These are phyloP conservation scores for Coemansia interrupta DNA, from an alignment of 192 early-diverging fungal species.

Conservation along the genomic window DNA sequence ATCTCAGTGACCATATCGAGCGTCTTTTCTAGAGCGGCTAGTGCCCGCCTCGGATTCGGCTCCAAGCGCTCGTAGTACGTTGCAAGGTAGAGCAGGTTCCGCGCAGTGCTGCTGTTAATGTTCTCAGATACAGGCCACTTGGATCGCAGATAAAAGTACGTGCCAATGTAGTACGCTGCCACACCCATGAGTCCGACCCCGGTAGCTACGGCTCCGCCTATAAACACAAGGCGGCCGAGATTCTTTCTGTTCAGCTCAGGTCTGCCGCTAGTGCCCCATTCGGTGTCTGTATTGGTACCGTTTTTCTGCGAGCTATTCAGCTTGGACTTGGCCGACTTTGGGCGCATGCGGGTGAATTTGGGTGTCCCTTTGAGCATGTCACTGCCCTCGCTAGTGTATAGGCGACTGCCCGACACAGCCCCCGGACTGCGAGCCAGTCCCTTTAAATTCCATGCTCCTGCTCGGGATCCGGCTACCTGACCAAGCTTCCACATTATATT, in stretches of 20 bases:
- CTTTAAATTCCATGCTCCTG: no score
- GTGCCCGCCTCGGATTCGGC: conserved; percentile 17
- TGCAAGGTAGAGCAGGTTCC: conserved; percentile 32
- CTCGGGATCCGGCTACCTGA: no score
- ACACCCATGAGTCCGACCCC: conserved; percentile 17
- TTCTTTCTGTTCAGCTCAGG: conserved; percentile 22
- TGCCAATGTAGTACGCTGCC: conserved; percentile 19
- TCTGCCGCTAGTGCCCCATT: conserved; percentile 11
- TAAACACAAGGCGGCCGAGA: conserved; percentile 6
- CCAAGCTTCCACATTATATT: neutral
- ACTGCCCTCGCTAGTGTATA: conserved; percentile 7
- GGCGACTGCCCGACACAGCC: conserved; percentile 3
- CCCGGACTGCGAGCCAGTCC: neutral
- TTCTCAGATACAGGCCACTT: conserved; percentile 31
- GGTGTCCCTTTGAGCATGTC: conserved; percentile 42
- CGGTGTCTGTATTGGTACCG: neutral
- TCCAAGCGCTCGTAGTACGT: conserved; percentile 30
- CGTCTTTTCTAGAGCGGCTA: conserved; percentile 21
- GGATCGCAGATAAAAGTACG: conserved; percentile 29
- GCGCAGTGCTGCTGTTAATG: conserved; percentile 6
- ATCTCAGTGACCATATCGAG: conserved; percentile 10
- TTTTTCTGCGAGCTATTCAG: neutral
- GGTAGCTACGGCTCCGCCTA: conserved; percentile 8
- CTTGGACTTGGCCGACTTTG: conserved; percentile 6
- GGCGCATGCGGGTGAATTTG: conserved; percentile 31